phyloP scores from a whole-genome alignment of 768 basidiomycete species.

The Suillus tomentosus region DNA sequence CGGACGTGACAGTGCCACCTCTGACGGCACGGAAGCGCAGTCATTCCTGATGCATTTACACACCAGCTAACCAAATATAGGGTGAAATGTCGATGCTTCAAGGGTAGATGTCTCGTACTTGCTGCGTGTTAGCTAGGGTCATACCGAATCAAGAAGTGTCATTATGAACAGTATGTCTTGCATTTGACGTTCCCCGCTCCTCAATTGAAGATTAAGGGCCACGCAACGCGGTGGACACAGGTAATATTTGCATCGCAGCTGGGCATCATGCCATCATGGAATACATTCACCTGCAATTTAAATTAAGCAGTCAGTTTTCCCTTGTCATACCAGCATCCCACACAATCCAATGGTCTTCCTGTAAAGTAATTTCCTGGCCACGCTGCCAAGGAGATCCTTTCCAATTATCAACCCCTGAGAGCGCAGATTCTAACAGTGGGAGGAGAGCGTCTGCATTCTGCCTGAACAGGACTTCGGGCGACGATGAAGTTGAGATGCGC shows the following conservation, averaged over 20 bases:
- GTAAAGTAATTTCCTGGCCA: not conserved
- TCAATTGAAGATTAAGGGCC: not conserved
- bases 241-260: not conserved
- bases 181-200: not conserved
- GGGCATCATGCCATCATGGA: not conserved
- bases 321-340: constrained; percentile 18
- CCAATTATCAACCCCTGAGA: not conserved
- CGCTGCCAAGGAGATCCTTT: not conserved
- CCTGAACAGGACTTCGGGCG: not conserved
- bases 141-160: not conserved
- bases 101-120: not conserved
- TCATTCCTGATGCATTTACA: not conserved
- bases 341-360: constrained; percentile 16
- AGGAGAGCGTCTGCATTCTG: not conserved
- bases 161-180: not conserved
- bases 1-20: not conserved
- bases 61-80: not conserved
- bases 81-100: too few relatives aligned
- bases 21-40: not conserved
- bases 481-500: not conserved
- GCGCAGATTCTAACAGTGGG: not conserved
- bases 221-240: not conserved
- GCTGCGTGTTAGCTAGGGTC: not conserved
- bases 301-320: not conserved
- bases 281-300: not conserved